phyloP scores from a whole-genome alignment of 129 eudicot species.

The Pseudognaphalium luteoalbum region DNA sequence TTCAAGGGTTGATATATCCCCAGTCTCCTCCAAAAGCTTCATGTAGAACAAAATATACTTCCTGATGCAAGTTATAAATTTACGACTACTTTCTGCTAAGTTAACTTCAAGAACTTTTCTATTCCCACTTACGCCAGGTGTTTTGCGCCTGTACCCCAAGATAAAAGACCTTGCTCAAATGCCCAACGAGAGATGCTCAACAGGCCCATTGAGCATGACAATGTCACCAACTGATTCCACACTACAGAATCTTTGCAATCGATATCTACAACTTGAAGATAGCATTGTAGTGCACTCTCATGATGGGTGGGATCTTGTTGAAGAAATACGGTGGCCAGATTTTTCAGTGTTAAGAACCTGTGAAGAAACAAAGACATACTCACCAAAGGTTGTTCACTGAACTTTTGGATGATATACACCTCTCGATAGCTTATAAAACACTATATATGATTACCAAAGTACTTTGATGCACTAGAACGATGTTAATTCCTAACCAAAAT shows the following conservation, averaged over 20 bases:
- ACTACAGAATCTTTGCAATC: slow-evolving; percentile 93
- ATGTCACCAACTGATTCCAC: slow-evolving; percentile 95
- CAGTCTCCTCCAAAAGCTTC: slow-evolving; percentile 80
- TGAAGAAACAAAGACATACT: slow-evolving; percentile 13
- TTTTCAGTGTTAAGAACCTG: slow-evolving; percentile 88
- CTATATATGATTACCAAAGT: neutral
- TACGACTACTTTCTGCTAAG: slow-evolving; percentile 92
- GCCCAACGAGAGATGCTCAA: slow-evolving; percentile 99
- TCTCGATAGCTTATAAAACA: neutral
- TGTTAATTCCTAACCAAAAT: neutral
- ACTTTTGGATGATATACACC: slow-evolving; percentile 1
- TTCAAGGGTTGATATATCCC: slow-evolving; percentile 79
- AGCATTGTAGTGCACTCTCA: slow-evolving; percentile 80
- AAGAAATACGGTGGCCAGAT: slow-evolving; percentile 89
- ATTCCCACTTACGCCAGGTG: slow-evolving; percentile 68
- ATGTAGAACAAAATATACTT: slow-evolving; percentile 85
- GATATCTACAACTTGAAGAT: slow-evolving; percentile 97
- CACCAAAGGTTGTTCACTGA: neutral
- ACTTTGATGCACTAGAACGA: neutral
- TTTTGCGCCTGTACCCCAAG: slow-evolving; percentile 72
- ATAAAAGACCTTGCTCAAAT: slow-evolving; percentile 86
- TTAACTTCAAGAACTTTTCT: slow-evolving; percentile 86
- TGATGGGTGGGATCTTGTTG: slow-evolving; percentile 69
- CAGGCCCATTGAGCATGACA: slow-evolving; percentile 91
- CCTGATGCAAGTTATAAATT: slow-evolving; percentile 93